A percentile compares a stretch with the other conserved stretches of the same genome.
phyloP scores from a whole-genome alignment of 371 early-diverging fungal species.

The Actinomortierella wolfii region DNA sequence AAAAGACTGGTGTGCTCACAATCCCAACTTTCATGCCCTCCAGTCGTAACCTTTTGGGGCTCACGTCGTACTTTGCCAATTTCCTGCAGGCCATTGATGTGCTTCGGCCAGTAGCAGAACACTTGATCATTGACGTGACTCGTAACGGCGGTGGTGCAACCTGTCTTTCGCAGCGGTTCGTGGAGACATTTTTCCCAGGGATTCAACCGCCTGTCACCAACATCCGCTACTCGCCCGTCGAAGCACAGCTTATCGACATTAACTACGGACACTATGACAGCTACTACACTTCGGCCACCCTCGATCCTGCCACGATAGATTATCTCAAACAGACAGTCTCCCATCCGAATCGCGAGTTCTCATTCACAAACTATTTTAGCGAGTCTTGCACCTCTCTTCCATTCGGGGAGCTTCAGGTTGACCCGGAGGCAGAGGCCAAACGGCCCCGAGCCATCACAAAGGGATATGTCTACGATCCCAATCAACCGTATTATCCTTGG shows the following conservation, averaged over 20 bases:
- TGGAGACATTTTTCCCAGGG: slow-evolving; percentile 24
- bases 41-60: too few species aligned
- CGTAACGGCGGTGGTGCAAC: slow-evolving; percentile 21
- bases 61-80: too few species aligned
- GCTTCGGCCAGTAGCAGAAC: slow-evolving; percentile 7
- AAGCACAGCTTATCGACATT: slow-evolving; percentile 12
- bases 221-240: slow-evolving; percentile 16
- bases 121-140: slow-evolving; percentile 26
- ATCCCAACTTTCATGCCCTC: slow-evolving; percentile 3
- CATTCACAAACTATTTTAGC: slow-evolving; percentile 20
- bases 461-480: background rate
- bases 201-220: slow-evolving; percentile 16
- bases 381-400: slow-evolving; percentile 16
- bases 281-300: slow-evolving; percentile 3
- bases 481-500: slow-evolving; percentile 15
- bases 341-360: slow-evolving; percentile 14
- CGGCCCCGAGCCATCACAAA: slow-evolving; percentile 2
- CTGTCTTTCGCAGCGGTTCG: slow-evolving; percentile 16
- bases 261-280: slow-evolving; percentile 10
- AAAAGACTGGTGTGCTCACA: slow-evolving; percentile 21
- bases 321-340: background rate
- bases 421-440: slow-evolving; percentile 13
- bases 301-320: too few species aligned
- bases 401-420: slow-evolving; percentile 4
- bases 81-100: too few species aligned